A percentile compares a stretch with the other conserved stretches of the same genome.
These are phyloP conservation scores for Penicillium odoratum DNA, from an alignment of 495 filamentous ascomycete genomes.

Conservation along the genomic window DNA sequence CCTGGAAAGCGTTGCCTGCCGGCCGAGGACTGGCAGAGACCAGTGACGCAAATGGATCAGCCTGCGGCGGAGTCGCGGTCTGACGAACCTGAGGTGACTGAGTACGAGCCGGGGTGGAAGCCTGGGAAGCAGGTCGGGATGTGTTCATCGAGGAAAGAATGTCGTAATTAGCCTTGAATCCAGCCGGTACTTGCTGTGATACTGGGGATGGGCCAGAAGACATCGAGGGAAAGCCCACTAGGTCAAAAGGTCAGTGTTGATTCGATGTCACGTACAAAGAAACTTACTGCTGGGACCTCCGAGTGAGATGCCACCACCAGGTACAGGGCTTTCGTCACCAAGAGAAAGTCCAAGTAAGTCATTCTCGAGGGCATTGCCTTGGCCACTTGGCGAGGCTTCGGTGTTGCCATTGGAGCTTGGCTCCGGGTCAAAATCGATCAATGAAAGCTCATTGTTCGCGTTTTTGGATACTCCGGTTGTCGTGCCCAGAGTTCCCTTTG, in stretches of 20 bases:
- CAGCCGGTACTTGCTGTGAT: conserved; percentile 35
- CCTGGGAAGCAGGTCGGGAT: conserved; percentile 48
- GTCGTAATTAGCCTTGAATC: conserved; percentile 58
- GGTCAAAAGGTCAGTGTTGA: conserved; percentile 9
- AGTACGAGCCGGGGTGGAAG: conserved; percentile 45
- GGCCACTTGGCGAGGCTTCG: conserved; percentile 18
- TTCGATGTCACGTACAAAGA: conserved; percentile 38
- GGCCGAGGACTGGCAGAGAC: conserved; percentile 54
- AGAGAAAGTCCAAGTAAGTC: conserved; percentile 71
- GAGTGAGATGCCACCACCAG: conserved; percentile 81
- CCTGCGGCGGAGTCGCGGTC: conserved; percentile 36
- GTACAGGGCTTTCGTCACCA: conserved; percentile 61
- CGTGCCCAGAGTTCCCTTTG: conserved; percentile 75
- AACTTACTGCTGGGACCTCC: conserved; percentile 60
- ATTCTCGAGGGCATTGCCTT: conserved; percentile 54
- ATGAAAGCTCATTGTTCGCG: conserved; percentile 79
- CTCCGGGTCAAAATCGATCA: conserved; percentile 86
- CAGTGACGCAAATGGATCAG: conserved; percentile 73
- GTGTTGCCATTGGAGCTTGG: conserved; percentile 51
- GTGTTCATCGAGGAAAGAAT: conserved; percentile 55
- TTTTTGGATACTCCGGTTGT: conserved; percentile 71
- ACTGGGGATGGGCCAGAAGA: conserved; percentile 27
- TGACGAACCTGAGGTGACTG: conserved; percentile 35
- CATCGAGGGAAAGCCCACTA: conserved; percentile 28
- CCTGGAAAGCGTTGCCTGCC: conserved; percentile 34